Evolutionary conservation across 257 asterid species (phyloP), one percentile per base, ranked within the genome.

Genomic region (Lantana camara): DNA sequence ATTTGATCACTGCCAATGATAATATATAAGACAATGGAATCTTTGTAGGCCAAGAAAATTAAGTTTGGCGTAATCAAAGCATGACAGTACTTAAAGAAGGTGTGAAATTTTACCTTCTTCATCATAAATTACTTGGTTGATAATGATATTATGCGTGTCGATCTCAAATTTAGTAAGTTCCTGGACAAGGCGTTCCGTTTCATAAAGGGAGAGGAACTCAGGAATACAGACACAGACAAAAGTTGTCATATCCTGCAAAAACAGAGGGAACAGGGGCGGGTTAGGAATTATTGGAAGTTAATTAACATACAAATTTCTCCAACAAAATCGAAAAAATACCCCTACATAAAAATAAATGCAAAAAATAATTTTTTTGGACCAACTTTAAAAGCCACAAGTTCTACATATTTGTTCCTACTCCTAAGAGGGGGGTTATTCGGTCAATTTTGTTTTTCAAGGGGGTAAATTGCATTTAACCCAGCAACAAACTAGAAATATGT

Each of bases 81-180:
- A 20, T 37, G n/a, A 38, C 24, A 41, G 9, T 40, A 29, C 17
- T 27, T 27, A 27, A 20, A 35, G 42, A 34, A 12, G 17, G 13
- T 1, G 56, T 16, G 15, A 51, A 41, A 4, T 3, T 44, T 4
- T 82, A 93, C 98, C 96, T 82, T 93, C 98, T 77, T 93, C 98
- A 19, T 93, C 94, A 68, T 72, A 84, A 63, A 93, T 83, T 56
- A 93, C 97, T 87, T 93, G 98, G 81, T 93, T 93, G 73, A 93
- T 93, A 57, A 93, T 85, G 74, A 93, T 85, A 70, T 93, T 93
- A 64, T 90, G 98, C 1, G 98, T 85, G 66, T 93, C 98, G 16
- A 93, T 93, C 95, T 93, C 97, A 68, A 89, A 93, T 66, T 84
- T 93, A 41, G 97, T 80, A 41, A 93, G 97, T 66, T 93, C 98